These are phyloP conservation scores for Mesembryanthemum crystallinum DNA, from an alignment of 148 eudicot genomes.

Conservation along the genomic window DNA sequence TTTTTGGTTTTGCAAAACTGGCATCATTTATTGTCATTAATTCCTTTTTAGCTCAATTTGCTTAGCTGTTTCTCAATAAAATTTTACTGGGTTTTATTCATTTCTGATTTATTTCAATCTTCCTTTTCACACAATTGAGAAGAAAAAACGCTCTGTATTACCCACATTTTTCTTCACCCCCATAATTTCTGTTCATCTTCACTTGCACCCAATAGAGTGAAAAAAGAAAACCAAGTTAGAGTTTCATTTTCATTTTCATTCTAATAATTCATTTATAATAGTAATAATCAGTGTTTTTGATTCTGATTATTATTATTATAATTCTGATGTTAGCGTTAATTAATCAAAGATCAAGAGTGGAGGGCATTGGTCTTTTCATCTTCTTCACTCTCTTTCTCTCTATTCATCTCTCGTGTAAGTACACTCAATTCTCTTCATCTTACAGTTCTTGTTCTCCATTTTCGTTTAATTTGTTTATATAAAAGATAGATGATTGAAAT, in stretches of 20 bases:
- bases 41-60: constrained; percentile 5
- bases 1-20: not conserved
- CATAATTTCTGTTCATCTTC: constrained; percentile 2
- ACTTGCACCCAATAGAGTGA: not conserved
- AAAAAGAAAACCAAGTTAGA: not conserved
- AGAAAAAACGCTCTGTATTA: constrained; percentile 14
- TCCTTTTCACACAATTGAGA: not conserved
- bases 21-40: constrained; percentile 10
- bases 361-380: constrained; percentile 15
- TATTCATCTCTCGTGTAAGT: constrained; percentile 19
- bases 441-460: not conserved
- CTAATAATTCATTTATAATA: not conserved
- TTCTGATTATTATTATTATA: not conserved
- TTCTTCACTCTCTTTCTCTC: constrained; percentile 13
- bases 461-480: not conserved
- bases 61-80: constrained; percentile 14
- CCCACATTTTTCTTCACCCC: not conserved
- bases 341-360: not conserved
- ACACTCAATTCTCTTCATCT: not conserved
- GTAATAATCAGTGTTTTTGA: not conserved
- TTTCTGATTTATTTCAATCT: not conserved
- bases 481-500: not conserved
- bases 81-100: not conserved
- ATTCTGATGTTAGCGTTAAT: constrained; percentile 12
- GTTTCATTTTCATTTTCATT: not conserved